Evolutionary conservation across 2,329 filamentous ascomycete species (phyloP), one percentile per base, ranked within the genome.

Genomic region (Talaromyces atroroseus): DNA sequence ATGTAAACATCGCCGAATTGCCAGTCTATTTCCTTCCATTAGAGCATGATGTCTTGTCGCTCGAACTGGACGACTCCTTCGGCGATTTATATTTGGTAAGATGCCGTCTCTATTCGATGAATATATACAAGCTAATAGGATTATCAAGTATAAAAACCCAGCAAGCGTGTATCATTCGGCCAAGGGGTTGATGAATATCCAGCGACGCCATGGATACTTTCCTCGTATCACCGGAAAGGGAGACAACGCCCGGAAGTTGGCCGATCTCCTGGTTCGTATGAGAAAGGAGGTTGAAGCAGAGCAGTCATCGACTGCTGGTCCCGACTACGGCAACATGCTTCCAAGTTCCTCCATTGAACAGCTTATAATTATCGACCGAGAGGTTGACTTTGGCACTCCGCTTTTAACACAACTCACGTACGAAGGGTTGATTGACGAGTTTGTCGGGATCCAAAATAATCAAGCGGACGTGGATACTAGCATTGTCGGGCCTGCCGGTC

Each of bases 351-450:
- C 86, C 6, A 89, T 91, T 49, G 94, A 99, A 71, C 95, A 88
- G 67, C 78, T 96, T 58, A 92, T 99, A 65, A 88, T 99, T 59
- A 91, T 99, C 55, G 94, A 99, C 71, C 88, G 94, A 50, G 92
- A 96, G 69, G 88, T 96, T 55, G 94, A 99, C 71, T 91, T 94
- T 66, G 90, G 92, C 16, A 96, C 94, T 1, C 87, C 89, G 0
- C 80, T 99, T 16, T 85, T 99, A 54, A 97, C 92, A 0, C 94
- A 99, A 70, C 78, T 99, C 60, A 99, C 94, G 1, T 99, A 99
- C 66, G 92, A 99, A 74, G 94, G 94, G 3, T 79, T 99, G 24
- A 87, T 99, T 54, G 95, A 99, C 67, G 94, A 99, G 70, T 82
- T 94, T 16, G 95, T 95, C 68, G 87, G 88, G 32, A 95, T 99